Percentiles rank a stretch among this genome's conserved stretches.
phyloP scores from a whole-genome alignment of 1,284 basidiomycete species.

The Ceratobasidium sp. region DNA sequence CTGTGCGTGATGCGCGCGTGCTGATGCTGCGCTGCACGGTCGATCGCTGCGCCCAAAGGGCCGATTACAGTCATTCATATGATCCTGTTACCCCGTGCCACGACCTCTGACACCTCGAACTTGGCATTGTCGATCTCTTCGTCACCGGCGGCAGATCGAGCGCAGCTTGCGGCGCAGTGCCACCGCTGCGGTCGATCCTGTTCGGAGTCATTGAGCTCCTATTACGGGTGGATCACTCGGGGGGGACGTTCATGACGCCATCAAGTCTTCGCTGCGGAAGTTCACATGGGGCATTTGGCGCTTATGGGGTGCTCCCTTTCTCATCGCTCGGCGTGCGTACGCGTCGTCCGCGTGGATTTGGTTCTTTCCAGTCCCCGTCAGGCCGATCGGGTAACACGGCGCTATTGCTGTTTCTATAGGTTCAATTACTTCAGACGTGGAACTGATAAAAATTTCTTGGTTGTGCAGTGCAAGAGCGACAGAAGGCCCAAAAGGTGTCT shows the following conservation, averaged over 20 bases:
- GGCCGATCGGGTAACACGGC: neutral
- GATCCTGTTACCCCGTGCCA: neutral
- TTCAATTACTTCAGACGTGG: neutral
- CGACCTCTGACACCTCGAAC: conserved; percentile 26
- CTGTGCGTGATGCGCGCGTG: conserved; percentile 25
- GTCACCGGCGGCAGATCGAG: neutral
- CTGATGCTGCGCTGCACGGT: conserved; percentile 26
- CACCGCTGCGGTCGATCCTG: conserved; percentile 40
- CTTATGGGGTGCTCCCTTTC: conserved; percentile 23
- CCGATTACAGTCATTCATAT: neutral
- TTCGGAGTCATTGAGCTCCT: neutral
- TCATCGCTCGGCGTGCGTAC: conserved; percentile 1
- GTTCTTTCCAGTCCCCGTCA: neutral
- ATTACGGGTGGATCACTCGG: neutral
- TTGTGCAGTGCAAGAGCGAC: conserved; percentile 65
- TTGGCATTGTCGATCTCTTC: conserved; percentile 26
- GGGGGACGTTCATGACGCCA: conserved; percentile 22
- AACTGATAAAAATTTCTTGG: neutral
- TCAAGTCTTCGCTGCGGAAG: conserved; percentile 25
- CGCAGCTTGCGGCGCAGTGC: conserved; percentile 41
- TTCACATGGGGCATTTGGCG: conserved; percentile 36
- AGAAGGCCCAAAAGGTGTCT: conserved; percentile 74
- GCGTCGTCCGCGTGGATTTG: conserved; percentile 16
- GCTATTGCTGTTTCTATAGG: neutral
- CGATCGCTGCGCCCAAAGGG: conserved; percentile 20